Evolutionary conservation across 306 rosid species (phyloP), one percentile per base, ranked within the genome.

Genomic region (Sindora glabra): DNA sequence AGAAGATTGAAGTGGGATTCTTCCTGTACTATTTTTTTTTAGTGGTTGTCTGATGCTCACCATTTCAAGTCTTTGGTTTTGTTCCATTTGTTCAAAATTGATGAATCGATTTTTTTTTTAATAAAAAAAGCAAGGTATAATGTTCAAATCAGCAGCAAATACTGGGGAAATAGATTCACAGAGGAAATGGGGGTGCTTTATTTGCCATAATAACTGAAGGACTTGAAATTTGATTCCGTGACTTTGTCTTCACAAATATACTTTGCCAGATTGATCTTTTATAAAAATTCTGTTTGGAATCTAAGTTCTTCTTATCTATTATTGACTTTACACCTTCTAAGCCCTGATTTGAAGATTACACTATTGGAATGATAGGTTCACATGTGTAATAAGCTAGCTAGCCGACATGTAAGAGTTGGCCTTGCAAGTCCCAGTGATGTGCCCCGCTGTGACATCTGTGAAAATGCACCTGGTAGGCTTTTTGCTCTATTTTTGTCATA

Each of bases 371-470:
- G 68, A 58, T 73, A 92, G 99, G 95, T 92, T 56, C 99, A 92
- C 71, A 67, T 86, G 99, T 89, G 99, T 66, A 92, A 92, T 71
- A 92, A 92, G 77, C 84, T 92, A 19, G 99, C 99, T 68, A 92
- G 90, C 70, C 77, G 99, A 23, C 99, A 92, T 71, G 89, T 92
- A 6, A 74, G 99, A 66, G 99, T 92, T 68, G 99, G 99, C 56
- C 95, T 92, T 11, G 99, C 95, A 8, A 77, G 77, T 82, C 99
- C 99, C 15, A 88, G 95, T 56, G 96, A 73, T 30, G 96, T 92
- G 76, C 89, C 95, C 22, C 76, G 80, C 27, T 92, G 99, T 65
- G 96, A 92, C 68, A 92, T 92, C 58, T 92, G 99, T 48, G 99
- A 92, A 69, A 92, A 89, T 77, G 96, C 95, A 59, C 99, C 96